Evolutionary conservation across 2,329 filamentous ascomycete species (phyloP), one percentile per base, ranked within the genome.

Genomic region (Ophiocordyceps robertsii): DNA sequence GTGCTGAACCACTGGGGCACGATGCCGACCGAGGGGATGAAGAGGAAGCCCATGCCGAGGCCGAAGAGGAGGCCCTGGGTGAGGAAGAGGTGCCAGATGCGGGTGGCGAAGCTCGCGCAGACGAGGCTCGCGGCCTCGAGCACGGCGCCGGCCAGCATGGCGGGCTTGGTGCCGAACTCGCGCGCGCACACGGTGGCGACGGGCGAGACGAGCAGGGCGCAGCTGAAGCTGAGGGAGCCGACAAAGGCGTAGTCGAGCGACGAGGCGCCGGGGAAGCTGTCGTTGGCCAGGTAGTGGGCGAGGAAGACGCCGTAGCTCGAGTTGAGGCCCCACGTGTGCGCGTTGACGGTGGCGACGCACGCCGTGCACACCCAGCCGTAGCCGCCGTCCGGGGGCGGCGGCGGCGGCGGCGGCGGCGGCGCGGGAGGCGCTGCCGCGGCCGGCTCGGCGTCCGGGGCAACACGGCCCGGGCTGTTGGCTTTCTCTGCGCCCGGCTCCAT

Each of bases 11-110:
- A 88, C 56, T 88, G 82, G 2, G 82, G 74, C 0, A 82, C 68
- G 11, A 87, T 73, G 30, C 74, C 75, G 3, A 82, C 80, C 5
- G 70, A 76, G 1, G 75, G 75, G 1, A 83, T 82, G 55, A 88
- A 90, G 10, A 82, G 65, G 44, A 89, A 80, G 0, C 84, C 84
- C 72, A 90, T 81, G 3, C 84, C 84, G 19, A 81, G 58, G n/a
- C 85, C 85, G 47, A 90, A 89, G 42, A 78, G 75, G 3, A 89
- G 54, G 5, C 85, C 85, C 55, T 90, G 85, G 6, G 72, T 75
- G 0, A 90, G 69, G 44, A 88, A 79, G 1, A 92, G 68, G 31
- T 90, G 84, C 80, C 83, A 89, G 44, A 85, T 79, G 43, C 75
- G 54, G 14, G 56, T 65, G 0, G 81, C 73, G 51, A 87, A 88